Base-by-base conservation (phyloP, 106 monocot genomes). In the Acorus gramineus region DNA sequence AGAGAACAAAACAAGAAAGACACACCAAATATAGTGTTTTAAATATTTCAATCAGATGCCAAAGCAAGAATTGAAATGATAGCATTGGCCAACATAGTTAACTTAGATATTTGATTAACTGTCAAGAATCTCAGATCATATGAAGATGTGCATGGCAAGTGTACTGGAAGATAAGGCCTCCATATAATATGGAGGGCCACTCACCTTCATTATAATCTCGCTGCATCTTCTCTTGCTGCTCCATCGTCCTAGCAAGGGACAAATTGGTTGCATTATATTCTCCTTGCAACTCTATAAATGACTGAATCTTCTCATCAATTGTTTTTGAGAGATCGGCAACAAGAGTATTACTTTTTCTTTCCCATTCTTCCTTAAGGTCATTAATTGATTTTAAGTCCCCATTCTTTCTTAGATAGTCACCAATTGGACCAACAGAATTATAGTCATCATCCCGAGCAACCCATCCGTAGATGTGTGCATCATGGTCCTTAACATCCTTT, bases 361-460 rank as follows among this genome's bases (percentile, higher is more conserved):
- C 69, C 53, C 69, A 73, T 66, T 84, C 84, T 6, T 66, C 50
- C 28, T 62, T 42, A 61, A 83, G 74, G 56, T 80, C 80, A 67
- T 42, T 42, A 52, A 81, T 62, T 45, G 86, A 81, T 70, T 86
- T 91, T 60, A 91, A 50, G 70, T 76, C 79, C 52, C 83, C 90
- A 66, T 78, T 75, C 57, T 79, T 76, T 14, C 66, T 61, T 60
- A 91, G 63, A 70, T 84, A 49, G 3, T 66, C 71, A 3, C 78
- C 80, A 60, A 91, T 69, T 4, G 68, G 68, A 50, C 74, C 81
- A 2, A 0, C 47, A 13, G 69, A 52, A 62, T 79, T 66, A 53
- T 86, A 91, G 56, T 91, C 90, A 45, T 83, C 74, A 42, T 62
- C 73, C 10, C 78, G 71, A 56, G 86, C 90, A 56, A 91, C 61